Evolutionary conservation across 1,139 yeast species (phyloP), one percentile per base, ranked within the genome.

Genomic region (Debaryomyces robertsiae): DNA sequence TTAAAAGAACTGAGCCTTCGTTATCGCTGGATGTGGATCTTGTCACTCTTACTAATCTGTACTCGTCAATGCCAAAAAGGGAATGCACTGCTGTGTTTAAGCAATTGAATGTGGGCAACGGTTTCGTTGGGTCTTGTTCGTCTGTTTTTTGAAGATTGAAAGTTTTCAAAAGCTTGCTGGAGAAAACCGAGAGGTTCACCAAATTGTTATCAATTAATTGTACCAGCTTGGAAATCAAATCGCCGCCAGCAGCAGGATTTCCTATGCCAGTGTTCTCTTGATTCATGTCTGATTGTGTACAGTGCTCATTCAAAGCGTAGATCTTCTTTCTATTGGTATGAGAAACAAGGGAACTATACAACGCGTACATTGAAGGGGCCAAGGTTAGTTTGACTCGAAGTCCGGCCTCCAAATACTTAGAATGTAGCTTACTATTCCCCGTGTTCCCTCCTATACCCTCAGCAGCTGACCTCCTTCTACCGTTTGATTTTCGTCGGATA

Each of bases 401-500:
- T 11, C 77, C 79, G 1, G 81, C 79, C 38, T 78, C 79, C 22
- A 78, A 57, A 4, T 80, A 77, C 44, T 77, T 71, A 3, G 78
- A 70, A 46, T 77, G 81, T 19, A 74, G 63, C 47, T 73, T 73
- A 34, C 65, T 50, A 14, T 35, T 44, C 9, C 9, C 18, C 7
- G 17, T 32, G 4, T 7, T n/a, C 7, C 14, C 19, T 9, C 30
- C 30, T 2, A 28, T 15, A 13, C 28, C 31, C 17, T 40, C 39
- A 7, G 27, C 28, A 22, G 32, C 19, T 11, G 30, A 27, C 38
- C 53, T 53, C 35, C 55, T 61, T 22, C 60, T 42, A 5, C 55
- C 46, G 5, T 25, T 11, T 27, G 60, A 57, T 44, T 70, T 70
- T 30, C 75, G 58, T 36, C 77, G 49, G 10, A 72, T 60, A 3